Conservation (phyloP, 106 monocot species). For the Platanthera zijinensis region DNA sequence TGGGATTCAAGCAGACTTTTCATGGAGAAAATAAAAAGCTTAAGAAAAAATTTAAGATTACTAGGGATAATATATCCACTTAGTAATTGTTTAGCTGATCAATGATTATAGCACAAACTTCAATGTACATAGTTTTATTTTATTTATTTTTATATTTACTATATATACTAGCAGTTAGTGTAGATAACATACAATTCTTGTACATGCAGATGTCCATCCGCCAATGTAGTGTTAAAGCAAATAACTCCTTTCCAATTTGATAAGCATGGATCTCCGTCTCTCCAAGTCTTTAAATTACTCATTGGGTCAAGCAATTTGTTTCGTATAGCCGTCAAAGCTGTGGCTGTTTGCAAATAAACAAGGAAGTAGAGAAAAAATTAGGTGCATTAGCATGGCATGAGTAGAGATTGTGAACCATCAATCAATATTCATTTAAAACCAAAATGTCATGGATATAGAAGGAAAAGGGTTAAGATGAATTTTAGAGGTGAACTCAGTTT, state of each 20-base stretch:
- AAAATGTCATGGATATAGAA: background rate
- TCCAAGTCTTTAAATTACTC: slow-evolving; percentile 43
- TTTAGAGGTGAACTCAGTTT: background rate
- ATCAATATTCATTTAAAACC: background rate
- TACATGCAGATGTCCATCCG: slow-evolving; percentile 77
- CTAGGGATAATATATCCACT: too few species aligned
- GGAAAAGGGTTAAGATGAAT: background rate
- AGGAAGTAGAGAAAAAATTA: background rate
- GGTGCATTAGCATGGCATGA: background rate
- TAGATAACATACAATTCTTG: slow-evolving; percentile 54
- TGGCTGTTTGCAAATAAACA: slow-evolving; percentile 37
- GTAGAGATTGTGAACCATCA: background rate
- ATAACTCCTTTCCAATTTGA: slow-evolving; percentile 67
- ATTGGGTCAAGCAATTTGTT: slow-evolving; percentile 45
- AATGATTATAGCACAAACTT: too few species aligned
- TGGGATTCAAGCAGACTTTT: too few species aligned
- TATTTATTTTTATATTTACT: too few species aligned
- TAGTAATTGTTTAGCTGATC: too few species aligned
- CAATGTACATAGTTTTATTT: too few species aligned
- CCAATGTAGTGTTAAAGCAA: slow-evolving; percentile 55
- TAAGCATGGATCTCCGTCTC: slow-evolving; percentile 66
- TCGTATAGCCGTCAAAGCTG: slow-evolving; percentile 40
- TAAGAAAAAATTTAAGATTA: too few species aligned
- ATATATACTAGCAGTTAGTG: background rate
- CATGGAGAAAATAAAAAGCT: too few species aligned